phyloP scores from a whole-genome alignment of 805 yeast species.

The Wickerhamomyces bovis region DNA sequence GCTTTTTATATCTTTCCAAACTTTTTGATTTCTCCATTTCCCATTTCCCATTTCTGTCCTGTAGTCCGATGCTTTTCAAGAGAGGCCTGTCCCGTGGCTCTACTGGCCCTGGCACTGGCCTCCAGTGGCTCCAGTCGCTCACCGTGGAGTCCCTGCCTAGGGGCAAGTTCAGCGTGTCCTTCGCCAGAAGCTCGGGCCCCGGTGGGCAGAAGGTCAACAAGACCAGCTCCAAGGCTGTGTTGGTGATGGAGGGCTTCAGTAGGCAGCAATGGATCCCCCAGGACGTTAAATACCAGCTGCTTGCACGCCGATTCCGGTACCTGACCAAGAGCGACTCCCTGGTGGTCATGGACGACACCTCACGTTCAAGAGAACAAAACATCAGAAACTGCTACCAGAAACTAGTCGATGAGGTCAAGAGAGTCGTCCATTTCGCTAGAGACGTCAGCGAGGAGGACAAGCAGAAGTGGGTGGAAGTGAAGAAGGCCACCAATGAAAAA shows the following conservation, averaged over 20 bases:
- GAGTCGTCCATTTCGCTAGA: constrained; percentile 38
- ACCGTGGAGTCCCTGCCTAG: neutral
- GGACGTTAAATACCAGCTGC: constrained; percentile 38
- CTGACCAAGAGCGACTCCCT: constrained; percentile 47
- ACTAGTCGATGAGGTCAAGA: constrained; percentile 46
- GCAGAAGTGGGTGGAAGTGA: constrained; percentile 44
- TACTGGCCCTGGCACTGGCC: too few relatives aligned
- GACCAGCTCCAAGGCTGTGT: constrained; percentile 56
- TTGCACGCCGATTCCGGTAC: constrained; percentile 38
- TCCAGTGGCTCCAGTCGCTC: neutral
- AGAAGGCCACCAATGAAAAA: constrained; percentile 27
- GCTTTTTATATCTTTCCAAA: too few relatives aligned
- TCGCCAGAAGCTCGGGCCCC: constrained; percentile 68
- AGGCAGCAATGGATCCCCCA: constrained; percentile 54
- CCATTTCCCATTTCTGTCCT: too few relatives aligned
- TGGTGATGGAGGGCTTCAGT: constrained; percentile 43
- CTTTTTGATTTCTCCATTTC: too few relatives aligned
- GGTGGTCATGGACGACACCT: constrained; percentile 53
- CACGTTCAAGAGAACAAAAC: constrained; percentile 55
- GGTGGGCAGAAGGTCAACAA: constrained; percentile 89
- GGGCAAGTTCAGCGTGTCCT: constrained; percentile 35
- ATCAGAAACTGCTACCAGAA: constrained; percentile 54
- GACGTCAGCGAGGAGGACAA: constrained; percentile 42
- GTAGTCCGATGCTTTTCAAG: neutral
- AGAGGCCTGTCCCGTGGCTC: neutral